Percentiles rank a stretch among this genome's conserved stretches.
Conservation (phyloP, 2,329 filamentous ascomycete species). For the Cercospora sojina region DNA sequence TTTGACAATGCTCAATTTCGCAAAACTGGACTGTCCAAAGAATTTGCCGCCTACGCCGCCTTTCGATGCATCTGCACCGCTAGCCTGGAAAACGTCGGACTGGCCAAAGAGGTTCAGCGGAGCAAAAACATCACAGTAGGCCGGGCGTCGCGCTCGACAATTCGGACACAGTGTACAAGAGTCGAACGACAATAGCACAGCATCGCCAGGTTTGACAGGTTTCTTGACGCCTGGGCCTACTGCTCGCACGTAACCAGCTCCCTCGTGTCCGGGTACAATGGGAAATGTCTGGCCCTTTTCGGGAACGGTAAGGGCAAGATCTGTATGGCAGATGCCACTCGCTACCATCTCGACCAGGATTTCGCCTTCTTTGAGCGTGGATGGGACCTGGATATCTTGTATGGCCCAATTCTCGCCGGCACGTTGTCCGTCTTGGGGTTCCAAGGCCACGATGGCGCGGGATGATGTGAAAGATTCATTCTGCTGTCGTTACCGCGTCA, state of each 20-base stretch:
- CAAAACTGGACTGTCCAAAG: conserved; percentile 33
- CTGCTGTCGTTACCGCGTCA: conserved; percentile 12
- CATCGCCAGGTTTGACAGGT: conserved; percentile 26
- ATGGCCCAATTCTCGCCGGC: conserved; percentile 24
- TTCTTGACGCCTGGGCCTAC: conserved; percentile 41
- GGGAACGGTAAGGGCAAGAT: conserved; percentile 26
- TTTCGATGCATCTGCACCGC: conserved; percentile 11
- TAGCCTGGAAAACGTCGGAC: conserved; percentile 23
- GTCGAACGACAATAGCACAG: conserved; percentile 30
- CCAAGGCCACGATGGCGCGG: conserved; percentile 24
- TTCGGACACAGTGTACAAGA: conserved; percentile 25
- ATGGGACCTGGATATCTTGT: conserved; percentile 23
- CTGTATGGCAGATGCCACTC: conserved; percentile 33
- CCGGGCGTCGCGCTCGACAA: conserved; percentile 23
- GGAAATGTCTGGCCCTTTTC: conserved; percentile 27
- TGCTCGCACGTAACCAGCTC: conserved; percentile 47
- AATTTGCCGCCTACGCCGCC: conserved; percentile 29
- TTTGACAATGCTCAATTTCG: conserved; percentile 28
- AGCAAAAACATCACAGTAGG: conserved; percentile 29
- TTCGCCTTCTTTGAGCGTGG: conserved; percentile 26
- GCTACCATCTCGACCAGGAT: conserved; percentile 33
- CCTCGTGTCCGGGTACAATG: conserved; percentile 31
- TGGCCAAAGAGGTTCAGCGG: conserved; percentile 26
- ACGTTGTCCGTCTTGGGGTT: conserved; percentile 18
- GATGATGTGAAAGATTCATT: conserved; percentile 15